Conservation (phyloP, 352 stramenopile genomes). For the Globisporangium yorkense region DNA sequence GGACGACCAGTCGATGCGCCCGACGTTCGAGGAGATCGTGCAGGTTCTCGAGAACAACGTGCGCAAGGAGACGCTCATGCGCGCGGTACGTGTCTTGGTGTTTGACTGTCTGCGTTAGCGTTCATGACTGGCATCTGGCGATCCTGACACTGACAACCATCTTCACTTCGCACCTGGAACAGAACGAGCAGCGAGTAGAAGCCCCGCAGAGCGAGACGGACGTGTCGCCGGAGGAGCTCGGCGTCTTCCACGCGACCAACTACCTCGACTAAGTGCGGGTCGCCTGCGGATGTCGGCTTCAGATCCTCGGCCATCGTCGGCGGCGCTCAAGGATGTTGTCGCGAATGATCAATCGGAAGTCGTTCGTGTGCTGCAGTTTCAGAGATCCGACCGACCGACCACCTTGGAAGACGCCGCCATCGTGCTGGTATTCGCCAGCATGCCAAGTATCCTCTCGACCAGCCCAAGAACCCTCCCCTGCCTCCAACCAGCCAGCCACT, state of each 20-base stretch:
- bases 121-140: conserved; percentile 11
- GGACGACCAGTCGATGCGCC: conserved; percentile 65
- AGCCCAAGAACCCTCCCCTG: neutral
- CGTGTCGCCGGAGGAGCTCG: conserved; percentile 75
- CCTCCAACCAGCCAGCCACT: neutral
- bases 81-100: conserved; percentile 43
- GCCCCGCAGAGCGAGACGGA: conserved; percentile 38
- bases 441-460: neutral
- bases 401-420: neutral
- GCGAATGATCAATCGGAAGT: conserved; percentile 6
- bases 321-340: neutral
- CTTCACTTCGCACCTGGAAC: neutral
- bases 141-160: neutral
- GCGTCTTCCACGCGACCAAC: conserved; percentile 74
- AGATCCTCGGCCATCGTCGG: neutral
- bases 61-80: conserved; percentile 79
- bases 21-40: conserved; percentile 85
- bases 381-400: neutral
- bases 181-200: conserved; percentile 19
- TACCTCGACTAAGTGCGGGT: conserved; percentile 58
- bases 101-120: neutral
- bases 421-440: neutral
- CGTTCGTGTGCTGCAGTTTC: neutral
- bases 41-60: conserved; percentile 82
- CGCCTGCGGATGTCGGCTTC: too few relatives aligned